These are phyloP conservation scores for Mrakia blollopis DNA, from an alignment of 768 basidiomycete species.

Conservation along the genomic window DNA sequence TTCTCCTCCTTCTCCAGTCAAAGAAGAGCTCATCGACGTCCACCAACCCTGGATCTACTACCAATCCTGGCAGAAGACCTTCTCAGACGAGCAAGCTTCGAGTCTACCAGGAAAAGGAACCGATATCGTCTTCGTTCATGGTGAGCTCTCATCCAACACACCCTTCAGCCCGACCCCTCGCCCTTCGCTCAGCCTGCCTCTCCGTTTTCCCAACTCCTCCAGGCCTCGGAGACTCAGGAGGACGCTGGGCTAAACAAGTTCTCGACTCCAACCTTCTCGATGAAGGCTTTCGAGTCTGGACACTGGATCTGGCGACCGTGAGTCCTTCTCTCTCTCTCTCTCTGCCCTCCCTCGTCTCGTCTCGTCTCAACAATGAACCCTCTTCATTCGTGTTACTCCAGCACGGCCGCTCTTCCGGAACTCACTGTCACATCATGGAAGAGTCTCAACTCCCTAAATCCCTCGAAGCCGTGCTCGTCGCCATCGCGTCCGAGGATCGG, in stretches of 20 bases:
- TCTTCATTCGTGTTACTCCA: neutral
- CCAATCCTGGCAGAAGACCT: conserved; percentile 40
- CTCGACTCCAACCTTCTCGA: conserved; percentile 42
- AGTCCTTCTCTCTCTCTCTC: conserved; percentile 29
- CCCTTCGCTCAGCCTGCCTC: conserved; percentile 22
- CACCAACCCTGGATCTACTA: conserved; percentile 45
- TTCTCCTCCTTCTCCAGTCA: neutral
- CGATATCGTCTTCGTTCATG: conserved; percentile 45
- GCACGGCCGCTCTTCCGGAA: conserved; percentile 37
- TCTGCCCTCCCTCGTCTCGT: neutral
- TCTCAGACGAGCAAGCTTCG: conserved; percentile 33
- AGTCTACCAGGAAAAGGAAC: conserved; percentile 38
- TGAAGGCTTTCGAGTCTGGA: conserved; percentile 42
- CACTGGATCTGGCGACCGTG: conserved; percentile 44
- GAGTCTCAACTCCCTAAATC: conserved; percentile 41
- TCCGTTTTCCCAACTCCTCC: too few species aligned
- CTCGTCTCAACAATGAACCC: neutral
- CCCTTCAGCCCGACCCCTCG: neutral
- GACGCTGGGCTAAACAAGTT: conserved; percentile 40
- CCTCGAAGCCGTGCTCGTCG: conserved; percentile 42
- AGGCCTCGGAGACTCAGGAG: conserved; percentile 27
- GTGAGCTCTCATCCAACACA: conserved; percentile 38
- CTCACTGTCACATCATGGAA: conserved; percentile 43
- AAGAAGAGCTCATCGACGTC: conserved; percentile 38
- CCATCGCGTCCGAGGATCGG: conserved; percentile 40